Conservation (phyloP, 768 basidiomycete genomes). For the Podaxis rugospora region DNA sequence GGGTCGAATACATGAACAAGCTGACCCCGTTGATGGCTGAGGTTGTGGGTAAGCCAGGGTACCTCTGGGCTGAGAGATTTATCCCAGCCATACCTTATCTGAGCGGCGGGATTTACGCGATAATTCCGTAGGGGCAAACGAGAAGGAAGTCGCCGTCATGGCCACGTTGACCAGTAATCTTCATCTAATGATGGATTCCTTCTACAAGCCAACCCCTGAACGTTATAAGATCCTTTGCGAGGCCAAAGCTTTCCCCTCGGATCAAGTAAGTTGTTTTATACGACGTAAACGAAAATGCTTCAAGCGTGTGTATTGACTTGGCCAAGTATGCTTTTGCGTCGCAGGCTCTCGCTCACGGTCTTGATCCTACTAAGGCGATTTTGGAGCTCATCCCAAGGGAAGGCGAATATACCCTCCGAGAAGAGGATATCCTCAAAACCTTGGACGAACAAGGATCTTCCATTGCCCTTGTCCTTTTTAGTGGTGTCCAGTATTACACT, state of each 20-base stretch:
- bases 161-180: conserved; percentile 93
- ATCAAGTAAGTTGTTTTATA: conserved; percentile 64
- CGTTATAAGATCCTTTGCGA: conserved; percentile 96
- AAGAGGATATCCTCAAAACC: conserved; percentile 79
- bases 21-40: conserved; percentile 74
- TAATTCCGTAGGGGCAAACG: conserved; percentile 63
- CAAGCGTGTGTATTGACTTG: conserved; percentile 13
- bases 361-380: conserved; percentile 67
- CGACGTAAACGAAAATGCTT: conserved; percentile 12
- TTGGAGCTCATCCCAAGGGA: conserved; percentile 75
- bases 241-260: conserved; percentile 91
- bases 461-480: conserved; percentile 90
- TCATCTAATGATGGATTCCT: conserved; percentile 90
- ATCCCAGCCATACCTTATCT: conserved; percentile 4
- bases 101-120: conserved; percentile 17
- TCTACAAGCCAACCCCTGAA: conserved; percentile 83
- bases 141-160: conserved; percentile 93
- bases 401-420: conserved; percentile 82
- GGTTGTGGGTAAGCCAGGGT: conserved; percentile 63
- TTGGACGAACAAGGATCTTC: conserved; percentile 69
- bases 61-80: conserved; percentile 9
- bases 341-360: conserved; percentile 79
- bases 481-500: conserved; percentile 96
- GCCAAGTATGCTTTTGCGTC: conserved; percentile 91
- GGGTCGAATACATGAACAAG: conserved; percentile 73